These are phyloP conservation scores for Fusarium xylarioides DNA, from an alignment of 2,329 filamentous ascomycete genomes.

Conservation along the genomic window DNA sequence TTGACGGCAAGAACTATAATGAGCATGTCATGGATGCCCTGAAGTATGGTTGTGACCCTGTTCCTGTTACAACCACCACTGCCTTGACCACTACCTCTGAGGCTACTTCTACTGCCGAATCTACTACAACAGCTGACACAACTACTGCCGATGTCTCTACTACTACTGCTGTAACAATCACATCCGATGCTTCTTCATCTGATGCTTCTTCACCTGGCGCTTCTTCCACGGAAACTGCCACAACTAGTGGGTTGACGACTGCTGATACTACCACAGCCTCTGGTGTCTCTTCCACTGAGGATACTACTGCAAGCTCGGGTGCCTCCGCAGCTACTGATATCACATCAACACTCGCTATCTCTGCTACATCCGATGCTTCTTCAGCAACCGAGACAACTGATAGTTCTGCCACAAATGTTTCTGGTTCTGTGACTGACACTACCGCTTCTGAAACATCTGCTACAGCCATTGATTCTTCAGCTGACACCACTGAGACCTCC, in stretches of 20 bases:
- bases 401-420: conserved; percentile 27
- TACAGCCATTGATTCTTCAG: background rate
- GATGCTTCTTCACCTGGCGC: background rate
- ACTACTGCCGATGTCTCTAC: conserved; percentile 1
- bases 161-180: background rate
- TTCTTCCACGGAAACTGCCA: conserved; percentile 3
- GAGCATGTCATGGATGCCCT: conserved; percentile 50
- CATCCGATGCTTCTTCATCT: background rate
- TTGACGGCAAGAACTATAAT: conserved; percentile 50
- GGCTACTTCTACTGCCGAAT: conserved; percentile 13
- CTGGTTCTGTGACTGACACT: conserved; percentile 3
- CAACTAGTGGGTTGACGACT: conserved; percentile 4
- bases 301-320: conserved; percentile 2
- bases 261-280: background rate
- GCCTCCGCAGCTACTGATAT: conserved; percentile 17
- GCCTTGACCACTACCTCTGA: conserved; percentile 15
- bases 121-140: conserved; percentile 11
- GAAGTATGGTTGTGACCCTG: conserved; percentile 47
- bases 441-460: background rate
- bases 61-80: conserved; percentile 39
- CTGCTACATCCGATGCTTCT: background rate
- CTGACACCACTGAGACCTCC: background rate
- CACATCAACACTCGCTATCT: conserved; percentile 19
- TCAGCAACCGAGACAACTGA: conserved; percentile 21
- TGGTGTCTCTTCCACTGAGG: conserved; percentile 5